A percentile compares a stretch with the other conserved stretches of the same genome.
These are phyloP conservation scores for Bodo saltans DNA, from an alignment of 78 protist genomes.

Conservation along the genomic window DNA sequence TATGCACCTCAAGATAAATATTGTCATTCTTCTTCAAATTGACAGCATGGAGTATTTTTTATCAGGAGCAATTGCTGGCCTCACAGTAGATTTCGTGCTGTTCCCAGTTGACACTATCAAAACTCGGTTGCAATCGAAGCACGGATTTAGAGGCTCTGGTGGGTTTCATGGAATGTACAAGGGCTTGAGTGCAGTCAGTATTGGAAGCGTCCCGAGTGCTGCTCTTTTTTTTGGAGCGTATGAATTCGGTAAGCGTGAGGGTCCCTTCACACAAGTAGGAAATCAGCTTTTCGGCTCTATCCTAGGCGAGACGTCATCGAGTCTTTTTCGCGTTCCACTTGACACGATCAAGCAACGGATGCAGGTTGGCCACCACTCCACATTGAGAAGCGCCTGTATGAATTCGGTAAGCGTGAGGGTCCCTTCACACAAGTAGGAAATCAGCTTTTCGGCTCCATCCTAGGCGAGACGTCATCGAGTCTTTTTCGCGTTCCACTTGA, in stretches of 20 bases:
- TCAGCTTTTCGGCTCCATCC: too few species aligned
- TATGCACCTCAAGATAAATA: too few species aligned
- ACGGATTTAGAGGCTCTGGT: constrained; percentile 47
- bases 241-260: neutral
- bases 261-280: too few species aligned
- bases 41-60: neutral
- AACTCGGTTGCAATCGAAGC: constrained; percentile 47
- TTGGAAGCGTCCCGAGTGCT: constrained; percentile 49
- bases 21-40: too few species aligned
- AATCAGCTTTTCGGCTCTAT: too few species aligned
- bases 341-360: neutral
- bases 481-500: constrained; percentile 62
- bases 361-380: neutral
- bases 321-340: neutral
- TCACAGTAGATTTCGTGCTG: constrained; percentile 51
- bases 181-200: constrained; percentile 41
- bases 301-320: too few species aligned
- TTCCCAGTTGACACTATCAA: constrained; percentile 69
- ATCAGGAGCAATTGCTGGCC: constrained; percentile 41
- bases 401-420: constrained; percentile 40
- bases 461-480: constrained; percentile 54
- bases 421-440: too few species aligned
- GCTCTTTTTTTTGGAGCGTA: constrained; percentile 49
- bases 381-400: neutral
- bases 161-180: constrained; percentile 56